phyloP scores from a whole-genome alignment of 176 grass and related monocot genomes.

The Dactylis glomerata region DNA sequence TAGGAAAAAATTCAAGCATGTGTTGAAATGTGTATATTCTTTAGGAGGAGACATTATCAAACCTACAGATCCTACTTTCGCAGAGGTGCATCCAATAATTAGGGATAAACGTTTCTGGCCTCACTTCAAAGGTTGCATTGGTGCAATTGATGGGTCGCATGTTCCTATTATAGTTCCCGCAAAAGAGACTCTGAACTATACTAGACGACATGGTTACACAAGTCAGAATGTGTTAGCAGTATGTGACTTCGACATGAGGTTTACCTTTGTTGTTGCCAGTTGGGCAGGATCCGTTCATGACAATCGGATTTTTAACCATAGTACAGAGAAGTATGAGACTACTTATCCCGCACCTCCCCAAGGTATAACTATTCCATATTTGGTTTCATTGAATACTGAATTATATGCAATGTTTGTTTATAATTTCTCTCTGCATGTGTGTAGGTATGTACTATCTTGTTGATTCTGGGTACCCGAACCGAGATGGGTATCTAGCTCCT shows the following conservation, averaged over 20 bases:
- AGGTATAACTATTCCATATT: background rate
- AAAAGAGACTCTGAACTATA: background rate
- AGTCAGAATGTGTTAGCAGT: background rate
- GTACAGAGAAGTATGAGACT: background rate
- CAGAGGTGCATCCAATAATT: background rate
- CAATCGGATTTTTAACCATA: background rate
- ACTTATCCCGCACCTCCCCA: background rate
- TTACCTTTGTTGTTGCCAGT: background rate
- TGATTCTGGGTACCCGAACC: background rate
- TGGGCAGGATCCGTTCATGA: background rate
- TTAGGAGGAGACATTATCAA: too few relatives aligned
- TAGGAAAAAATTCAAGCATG: too few relatives aligned
- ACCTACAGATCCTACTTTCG: background rate
- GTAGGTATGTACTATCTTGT: background rate
- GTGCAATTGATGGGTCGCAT: background rate
- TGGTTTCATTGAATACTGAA: background rate
- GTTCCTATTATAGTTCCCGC: background rate
- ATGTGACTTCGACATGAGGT: background rate
- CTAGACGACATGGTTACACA: background rate
- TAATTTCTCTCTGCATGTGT: background rate
- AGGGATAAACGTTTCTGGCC: background rate
- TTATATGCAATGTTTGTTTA: background rate
- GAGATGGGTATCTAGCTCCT: background rate
- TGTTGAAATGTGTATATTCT: too few relatives aligned
- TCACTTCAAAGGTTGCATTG: background rate